phyloP scores from a whole-genome alignment of 1,139 yeast genomes.

The Suhomyces bokatorum region DNA sequence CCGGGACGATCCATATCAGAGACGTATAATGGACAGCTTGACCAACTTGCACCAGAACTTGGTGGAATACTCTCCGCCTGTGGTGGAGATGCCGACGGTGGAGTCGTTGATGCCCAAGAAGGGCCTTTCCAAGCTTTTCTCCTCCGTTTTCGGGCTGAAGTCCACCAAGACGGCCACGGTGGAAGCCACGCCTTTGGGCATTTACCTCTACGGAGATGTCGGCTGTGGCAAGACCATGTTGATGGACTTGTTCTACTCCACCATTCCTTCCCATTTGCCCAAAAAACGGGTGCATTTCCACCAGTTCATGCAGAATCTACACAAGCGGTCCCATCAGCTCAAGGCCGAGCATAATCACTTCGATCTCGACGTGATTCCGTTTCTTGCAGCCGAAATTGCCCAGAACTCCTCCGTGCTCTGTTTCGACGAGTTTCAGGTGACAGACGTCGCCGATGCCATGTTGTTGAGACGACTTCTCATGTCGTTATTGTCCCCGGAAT shows the following conservation, averaged over 20 bases:
- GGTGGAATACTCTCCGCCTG: conserved; percentile 54
- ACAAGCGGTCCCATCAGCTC: conserved; percentile 80
- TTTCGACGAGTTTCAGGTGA: conserved; percentile 94
- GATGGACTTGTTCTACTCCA: conserved; percentile 89
- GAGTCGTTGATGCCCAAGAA: conserved; percentile 48
- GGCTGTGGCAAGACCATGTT: conserved; percentile 99
- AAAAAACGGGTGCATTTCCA: conserved; percentile 89
- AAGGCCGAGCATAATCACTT: conserved; percentile 55
- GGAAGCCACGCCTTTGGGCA: conserved; percentile 58
- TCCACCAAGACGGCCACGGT: neutral
- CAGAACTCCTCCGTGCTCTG: conserved; percentile 75
- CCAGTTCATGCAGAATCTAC: conserved; percentile 93
- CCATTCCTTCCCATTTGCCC: conserved; percentile 74
- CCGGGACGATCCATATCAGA: conserved; percentile 67
- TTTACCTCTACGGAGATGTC: conserved; percentile 93
- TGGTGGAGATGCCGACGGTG: conserved; percentile 49
- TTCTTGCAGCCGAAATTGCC: conserved; percentile 82
- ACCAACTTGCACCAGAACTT: conserved; percentile 54
- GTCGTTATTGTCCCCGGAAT: conserved; percentile 59
- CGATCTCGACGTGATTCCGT: conserved; percentile 81
- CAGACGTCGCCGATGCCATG: conserved; percentile 99
- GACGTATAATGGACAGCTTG: conserved; percentile 57
- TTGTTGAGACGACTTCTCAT: conserved; percentile 73
- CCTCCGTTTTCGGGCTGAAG: conserved; percentile 33
- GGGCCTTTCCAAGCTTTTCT: conserved; percentile 42